These are phyloP conservation scores for Fusarium sp. DNA, from an alignment of 2,329 filamentous ascomycete species.

Conservation along the genomic window DNA sequence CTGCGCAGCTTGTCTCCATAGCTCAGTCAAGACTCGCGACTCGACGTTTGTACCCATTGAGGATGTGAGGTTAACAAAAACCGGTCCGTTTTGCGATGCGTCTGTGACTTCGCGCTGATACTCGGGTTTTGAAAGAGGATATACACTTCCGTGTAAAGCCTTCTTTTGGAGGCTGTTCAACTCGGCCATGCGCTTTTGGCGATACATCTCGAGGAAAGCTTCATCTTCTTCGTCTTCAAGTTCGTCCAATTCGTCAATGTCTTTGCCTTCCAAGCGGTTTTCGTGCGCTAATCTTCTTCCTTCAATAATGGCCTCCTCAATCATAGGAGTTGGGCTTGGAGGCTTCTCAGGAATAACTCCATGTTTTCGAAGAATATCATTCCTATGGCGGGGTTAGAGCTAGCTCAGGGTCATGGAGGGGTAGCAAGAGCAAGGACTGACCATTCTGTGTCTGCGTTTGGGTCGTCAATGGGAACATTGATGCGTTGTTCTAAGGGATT, in stretches of 20 bases:
- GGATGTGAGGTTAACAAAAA: constrained; percentile 85
- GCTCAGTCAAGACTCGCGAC: constrained; percentile 82
- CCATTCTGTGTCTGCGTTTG: constrained; percentile 99
- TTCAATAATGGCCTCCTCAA: constrained; percentile 91
- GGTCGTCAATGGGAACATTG: constrained; percentile 89
- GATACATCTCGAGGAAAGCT: constrained; percentile 86
- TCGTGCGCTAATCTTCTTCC: constrained; percentile 87
- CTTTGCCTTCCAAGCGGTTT: constrained; percentile 92
- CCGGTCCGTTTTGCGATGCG: constrained; percentile 75
- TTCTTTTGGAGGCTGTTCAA: constrained; percentile 79
- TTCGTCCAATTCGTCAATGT: constrained; percentile 91
- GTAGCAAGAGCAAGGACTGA: constrained; percentile 51
- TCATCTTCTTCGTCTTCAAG: constrained; percentile 97
- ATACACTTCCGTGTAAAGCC: constrained; percentile 88
- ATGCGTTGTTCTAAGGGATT: constrained; percentile 72
- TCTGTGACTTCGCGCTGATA: constrained; percentile 93
- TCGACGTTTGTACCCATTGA: constrained; percentile 83
- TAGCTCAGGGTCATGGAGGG: constrained; percentile 35
- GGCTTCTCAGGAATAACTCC: constrained; percentile 98
- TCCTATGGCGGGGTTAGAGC: constrained; percentile 68
- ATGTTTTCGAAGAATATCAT: constrained; percentile 97
- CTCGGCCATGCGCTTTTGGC: constrained; percentile 88
- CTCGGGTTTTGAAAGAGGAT: constrained; percentile 93
- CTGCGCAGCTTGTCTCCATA: constrained; percentile 85
- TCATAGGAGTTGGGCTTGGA: constrained; percentile 92